A percentile compares a stretch with the other conserved stretches of the same genome.
Conservation (phyloP, 495 filamentous ascomycete genomes). For the Podospora appendiculata region DNA sequence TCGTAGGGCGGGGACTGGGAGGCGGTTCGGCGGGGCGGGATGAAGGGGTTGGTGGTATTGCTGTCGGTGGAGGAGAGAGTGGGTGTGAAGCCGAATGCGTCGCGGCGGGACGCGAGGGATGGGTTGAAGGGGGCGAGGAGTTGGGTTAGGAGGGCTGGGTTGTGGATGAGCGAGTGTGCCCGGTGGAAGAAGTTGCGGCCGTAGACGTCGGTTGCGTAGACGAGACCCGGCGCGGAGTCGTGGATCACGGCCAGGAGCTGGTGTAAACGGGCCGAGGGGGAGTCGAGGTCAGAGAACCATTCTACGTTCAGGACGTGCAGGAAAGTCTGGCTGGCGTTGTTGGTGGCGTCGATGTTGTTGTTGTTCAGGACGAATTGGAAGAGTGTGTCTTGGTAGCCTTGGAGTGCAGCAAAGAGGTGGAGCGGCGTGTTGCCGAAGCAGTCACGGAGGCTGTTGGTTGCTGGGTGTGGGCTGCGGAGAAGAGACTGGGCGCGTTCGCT, state of each 20-base stretch:
- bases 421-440: conserved; percentile 37
- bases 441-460: conserved; percentile 18
- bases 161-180: conserved; percentile 16
- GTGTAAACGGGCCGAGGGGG: conserved; percentile 8
- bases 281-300: conserved; percentile 23
- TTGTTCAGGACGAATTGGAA: conserved; percentile 17
- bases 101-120: conserved; percentile 7
- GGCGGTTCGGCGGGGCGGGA: conserved; percentile 7
- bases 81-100: conserved; percentile 31
- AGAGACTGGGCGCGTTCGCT: conserved; percentile 8
- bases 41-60: conserved; percentile 2
- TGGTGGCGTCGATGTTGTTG: conserved; percentile 11
- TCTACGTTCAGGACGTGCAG: conserved; percentile 35
- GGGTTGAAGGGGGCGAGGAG: conserved; percentile 11
- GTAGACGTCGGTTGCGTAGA: conserved; percentile 33
- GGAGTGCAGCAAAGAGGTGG: conserved; percentile 30
- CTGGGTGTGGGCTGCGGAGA: conserved; percentile 12
- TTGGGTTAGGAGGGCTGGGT: conserved; percentile 3
- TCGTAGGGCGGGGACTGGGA: background rate
- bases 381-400: conserved; percentile 20
- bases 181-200: conserved; percentile 39
- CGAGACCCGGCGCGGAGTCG: conserved; percentile 17
- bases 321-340: conserved; percentile 40
- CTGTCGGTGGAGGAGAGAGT: background rate
- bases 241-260: conserved; percentile 21